Evolutionary conservation across 176 grass and related monocot species (phyloP).

Genomic region (Avena eriantha): DNA sequence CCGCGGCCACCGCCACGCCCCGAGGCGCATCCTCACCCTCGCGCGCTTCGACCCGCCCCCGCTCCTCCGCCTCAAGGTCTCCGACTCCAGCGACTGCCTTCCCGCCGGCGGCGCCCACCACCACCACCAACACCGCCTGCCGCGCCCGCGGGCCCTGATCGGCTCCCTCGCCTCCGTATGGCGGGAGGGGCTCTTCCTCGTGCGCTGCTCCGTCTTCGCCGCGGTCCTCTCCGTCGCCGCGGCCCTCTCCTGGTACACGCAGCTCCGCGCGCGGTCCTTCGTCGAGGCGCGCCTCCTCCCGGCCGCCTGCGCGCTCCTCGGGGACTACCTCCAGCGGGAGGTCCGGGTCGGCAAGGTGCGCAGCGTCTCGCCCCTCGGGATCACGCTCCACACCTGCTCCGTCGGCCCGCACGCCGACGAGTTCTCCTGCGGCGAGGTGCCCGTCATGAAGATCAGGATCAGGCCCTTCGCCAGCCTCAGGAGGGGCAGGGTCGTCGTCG

Average conservation of each 20-base stretch:
- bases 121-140: conserved; percentile 29
- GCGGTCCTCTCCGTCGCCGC: conserved; percentile 74
- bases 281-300: conserved; percentile 83
- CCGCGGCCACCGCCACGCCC: not conserved
- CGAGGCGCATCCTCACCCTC: conserved; percentile 45
- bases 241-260: conserved; percentile 80
- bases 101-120: conserved; percentile 13
- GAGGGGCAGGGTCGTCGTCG: conserved; percentile 79
- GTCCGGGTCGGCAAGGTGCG: conserved; percentile 82
- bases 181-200: conserved; percentile 88
- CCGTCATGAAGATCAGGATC: conserved; percentile 76
- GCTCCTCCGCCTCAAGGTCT: conserved; percentile 44
- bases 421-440: conserved; percentile 88
- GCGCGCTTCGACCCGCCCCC: conserved; percentile 45
- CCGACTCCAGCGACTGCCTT: conserved; percentile 52
- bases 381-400: conserved; percentile 92
- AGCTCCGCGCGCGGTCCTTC: conserved; percentile 70
- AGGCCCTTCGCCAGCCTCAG: conserved; percentile 84
- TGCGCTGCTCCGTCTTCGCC: conserved; percentile 86
- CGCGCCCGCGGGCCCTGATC: conserved; percentile 58
- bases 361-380: conserved; percentile 84
- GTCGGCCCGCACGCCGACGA: conserved; percentile 81
- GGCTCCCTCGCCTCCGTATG: conserved; percentile 63
- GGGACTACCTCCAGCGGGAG: conserved; percentile 83
- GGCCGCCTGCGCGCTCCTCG: conserved; percentile 72